phyloP scores from a whole-genome alignment of 163 green algal species.

The Scenedesmus sp. region DNA sequence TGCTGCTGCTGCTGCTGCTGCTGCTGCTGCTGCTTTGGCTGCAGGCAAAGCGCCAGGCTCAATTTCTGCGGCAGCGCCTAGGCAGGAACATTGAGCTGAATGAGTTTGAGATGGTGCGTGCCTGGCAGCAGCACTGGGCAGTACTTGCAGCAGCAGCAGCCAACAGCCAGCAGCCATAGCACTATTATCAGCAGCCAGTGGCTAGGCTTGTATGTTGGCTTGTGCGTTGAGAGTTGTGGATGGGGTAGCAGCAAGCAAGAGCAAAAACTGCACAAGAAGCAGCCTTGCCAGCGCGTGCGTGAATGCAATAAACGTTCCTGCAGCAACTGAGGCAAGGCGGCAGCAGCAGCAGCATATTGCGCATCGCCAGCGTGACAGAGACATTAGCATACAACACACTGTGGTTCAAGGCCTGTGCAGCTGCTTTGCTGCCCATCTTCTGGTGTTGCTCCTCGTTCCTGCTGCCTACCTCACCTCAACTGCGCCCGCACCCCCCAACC shows the following conservation, averaged over 20 bases:
- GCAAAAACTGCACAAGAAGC: not conserved
- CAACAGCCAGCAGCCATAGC: too few relatives aligned
- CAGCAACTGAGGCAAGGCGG: not conserved
- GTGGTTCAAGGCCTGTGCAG: not conserved
- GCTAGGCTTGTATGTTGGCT: too few relatives aligned
- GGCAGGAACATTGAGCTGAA: constrained; percentile 70
- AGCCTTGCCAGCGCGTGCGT: not conserved
- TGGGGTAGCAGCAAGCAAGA: not conserved
- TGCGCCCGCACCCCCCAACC: not conserved
- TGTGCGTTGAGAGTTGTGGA: too few relatives aligned
- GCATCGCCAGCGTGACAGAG: too few relatives aligned
- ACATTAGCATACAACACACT: too few relatives aligned
- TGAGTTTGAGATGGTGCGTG: constrained; percentile 73
- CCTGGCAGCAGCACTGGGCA: not conserved
- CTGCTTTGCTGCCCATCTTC: not conserved
- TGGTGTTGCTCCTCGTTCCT: not conserved
- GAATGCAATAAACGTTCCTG: not conserved
- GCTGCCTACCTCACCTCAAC: not conserved
- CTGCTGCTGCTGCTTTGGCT: not conserved
- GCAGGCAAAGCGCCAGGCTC: constrained; percentile 67
- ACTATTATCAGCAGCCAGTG: too few relatives aligned
- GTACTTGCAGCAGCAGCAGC: not conserved
- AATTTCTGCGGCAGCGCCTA: constrained; percentile 62
- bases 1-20: not conserved
- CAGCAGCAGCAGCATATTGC: not conserved